Conservation (phyloP, 768 basidiomycete genomes). For the Pleurotus giganteus region DNA sequence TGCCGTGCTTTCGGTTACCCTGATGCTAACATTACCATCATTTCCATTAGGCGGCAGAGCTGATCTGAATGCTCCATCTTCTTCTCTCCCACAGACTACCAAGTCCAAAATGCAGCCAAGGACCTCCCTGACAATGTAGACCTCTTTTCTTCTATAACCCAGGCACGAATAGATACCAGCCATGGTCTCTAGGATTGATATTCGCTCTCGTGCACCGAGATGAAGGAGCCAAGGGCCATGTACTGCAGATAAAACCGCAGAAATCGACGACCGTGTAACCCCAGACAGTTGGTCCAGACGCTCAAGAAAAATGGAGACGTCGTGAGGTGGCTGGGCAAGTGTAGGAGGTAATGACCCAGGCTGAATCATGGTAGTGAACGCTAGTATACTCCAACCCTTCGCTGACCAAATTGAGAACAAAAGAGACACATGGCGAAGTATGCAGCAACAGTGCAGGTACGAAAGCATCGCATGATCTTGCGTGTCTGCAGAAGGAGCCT, state of each 20-base stretch:
- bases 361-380: conserved; percentile 73
- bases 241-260: conserved; percentile 60
- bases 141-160: conserved; percentile 87
- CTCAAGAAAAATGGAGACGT: conserved; percentile 53
- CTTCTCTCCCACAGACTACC: conserved; percentile 81
- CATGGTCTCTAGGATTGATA: conserved; percentile 65
- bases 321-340: conserved; percentile 42
- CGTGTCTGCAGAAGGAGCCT: conserved; percentile 49
- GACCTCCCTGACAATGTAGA: conserved; percentile 81
- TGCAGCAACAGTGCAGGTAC: conserved; percentile 63
- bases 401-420: conserved; percentile 80
- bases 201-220: conserved; percentile 72
- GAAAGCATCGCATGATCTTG: conserved; percentile 61
- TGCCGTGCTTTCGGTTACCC: conserved; percentile 68
- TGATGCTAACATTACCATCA: conserved; percentile 59
- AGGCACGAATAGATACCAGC: conserved; percentile 78
- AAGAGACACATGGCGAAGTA: conserved; percentile 72
- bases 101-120: conserved; percentile 83
- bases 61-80: conserved; percentile 51
- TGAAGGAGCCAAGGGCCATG: conserved; percentile 89
- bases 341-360: conserved; percentile 63
- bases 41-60: conserved; percentile 36
- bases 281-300: conserved; percentile 67
- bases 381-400: conserved; percentile 84
- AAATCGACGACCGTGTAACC: conserved; percentile 67